Evolutionary conservation across 257 asterid species (phyloP).

Genomic region (Echites panduratus): DNA sequence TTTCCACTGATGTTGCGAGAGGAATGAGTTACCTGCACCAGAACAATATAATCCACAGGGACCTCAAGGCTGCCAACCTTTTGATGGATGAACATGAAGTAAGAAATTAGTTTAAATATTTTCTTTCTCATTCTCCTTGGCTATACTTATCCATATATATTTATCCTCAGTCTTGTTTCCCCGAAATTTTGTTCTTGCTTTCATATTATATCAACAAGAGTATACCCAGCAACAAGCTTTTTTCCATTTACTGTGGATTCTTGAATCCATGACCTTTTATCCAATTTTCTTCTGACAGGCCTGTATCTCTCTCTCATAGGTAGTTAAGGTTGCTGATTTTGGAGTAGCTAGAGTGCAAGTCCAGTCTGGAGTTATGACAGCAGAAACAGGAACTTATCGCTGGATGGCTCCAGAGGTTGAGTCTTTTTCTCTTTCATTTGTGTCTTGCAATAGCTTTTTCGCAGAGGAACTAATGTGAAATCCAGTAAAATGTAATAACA

Average conservation of each 20-base stretch:
- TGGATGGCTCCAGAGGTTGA: slow-evolving; percentile 99
- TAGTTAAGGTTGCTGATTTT: slow-evolving; percentile 85
- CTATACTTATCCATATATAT: not conserved
- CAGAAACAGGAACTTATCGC: slow-evolving; percentile 92
- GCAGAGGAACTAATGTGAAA: too few species aligned
- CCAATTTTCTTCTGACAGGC: slow-evolving; percentile 1
- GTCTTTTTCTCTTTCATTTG: not conserved
- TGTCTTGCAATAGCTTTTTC: not conserved
- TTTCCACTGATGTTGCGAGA: slow-evolving; percentile 72
- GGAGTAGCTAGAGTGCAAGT: slow-evolving; percentile 77
- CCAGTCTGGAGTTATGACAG: slow-evolving; percentile 89
- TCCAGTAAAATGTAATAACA: too few species aligned
- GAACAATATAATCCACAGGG: slow-evolving; percentile 75
- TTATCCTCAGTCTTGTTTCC: too few species aligned
- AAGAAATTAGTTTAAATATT: slow-evolving; percentile 22
- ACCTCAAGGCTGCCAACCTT: slow-evolving; percentile 85
- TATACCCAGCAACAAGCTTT: not conserved
- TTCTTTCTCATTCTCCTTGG: not conserved
- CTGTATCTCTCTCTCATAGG: slow-evolving; percentile 31
- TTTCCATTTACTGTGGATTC: not conserved
- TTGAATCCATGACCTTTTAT: not conserved
- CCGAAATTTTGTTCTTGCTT: not conserved
- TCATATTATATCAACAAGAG: not conserved
- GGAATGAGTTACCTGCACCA: slow-evolving; percentile 93
- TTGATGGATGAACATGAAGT: slow-evolving; percentile 76